These are phyloP conservation scores for Tetraselmis striata DNA, from an alignment of 139 green algal species.

Conservation along the genomic window DNA sequence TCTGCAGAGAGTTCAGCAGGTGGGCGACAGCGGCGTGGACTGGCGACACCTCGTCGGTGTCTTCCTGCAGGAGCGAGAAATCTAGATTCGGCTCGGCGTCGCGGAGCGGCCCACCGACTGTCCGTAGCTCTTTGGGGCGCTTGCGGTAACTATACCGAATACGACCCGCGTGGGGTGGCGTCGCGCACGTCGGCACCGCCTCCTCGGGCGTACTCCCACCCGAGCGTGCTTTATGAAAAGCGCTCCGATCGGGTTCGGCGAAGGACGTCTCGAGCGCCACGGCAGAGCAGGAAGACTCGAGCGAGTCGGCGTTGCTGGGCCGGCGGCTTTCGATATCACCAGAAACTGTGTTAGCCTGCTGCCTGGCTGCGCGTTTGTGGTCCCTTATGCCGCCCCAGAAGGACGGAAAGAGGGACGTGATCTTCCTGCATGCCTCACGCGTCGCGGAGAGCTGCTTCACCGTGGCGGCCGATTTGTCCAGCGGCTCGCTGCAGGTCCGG, in stretches of 20 bases:
- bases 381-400: background rate
- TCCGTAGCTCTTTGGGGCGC: background rate
- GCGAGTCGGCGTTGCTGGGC: background rate
- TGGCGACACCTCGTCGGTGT: background rate
- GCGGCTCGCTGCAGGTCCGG: background rate
- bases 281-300: background rate
- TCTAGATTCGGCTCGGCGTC: background rate
- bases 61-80: background rate
- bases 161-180: background rate
- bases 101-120: background rate
- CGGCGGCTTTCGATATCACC: no score
- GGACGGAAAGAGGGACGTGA: background rate
- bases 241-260: no score
- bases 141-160: background rate
- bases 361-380: background rate
- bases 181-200: no score
- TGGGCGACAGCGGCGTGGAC: background rate
- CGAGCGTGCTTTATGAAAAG: no score
- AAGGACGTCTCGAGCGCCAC: background rate
- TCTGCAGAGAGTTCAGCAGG: background rate
- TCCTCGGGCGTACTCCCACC: no score
- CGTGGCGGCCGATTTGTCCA: background rate
- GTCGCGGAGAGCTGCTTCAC: background rate
- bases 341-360: no score
- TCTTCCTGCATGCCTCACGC: background rate